Evolutionary conservation across 176 grass and related monocot species (phyloP), one percentile per base, ranked within the genome.

Genomic region (Rhynchospora tenuis): DNA sequence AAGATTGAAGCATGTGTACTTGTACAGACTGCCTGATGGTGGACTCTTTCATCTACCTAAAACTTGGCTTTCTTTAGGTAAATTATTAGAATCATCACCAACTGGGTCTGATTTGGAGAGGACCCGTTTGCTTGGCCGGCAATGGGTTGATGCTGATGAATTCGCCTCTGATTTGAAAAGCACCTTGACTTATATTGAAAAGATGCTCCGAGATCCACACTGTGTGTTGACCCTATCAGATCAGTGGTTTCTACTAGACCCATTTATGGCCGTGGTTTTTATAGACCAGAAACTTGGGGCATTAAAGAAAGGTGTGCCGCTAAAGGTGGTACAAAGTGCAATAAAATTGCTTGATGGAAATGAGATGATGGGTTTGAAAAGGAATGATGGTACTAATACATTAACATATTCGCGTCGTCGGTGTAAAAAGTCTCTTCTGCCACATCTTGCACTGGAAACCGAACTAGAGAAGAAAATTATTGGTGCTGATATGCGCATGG

Each of bases 161-260:
- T 98, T 98, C 84, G 15, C 70, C 60, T 86, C 48, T 89, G 95
- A 98, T 78, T 81, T 98, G 81, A 84, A 85, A 79, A 87, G 28
- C 42, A 91, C 89, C 59, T 81, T 98, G 71, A 63, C 72, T 20
- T 91, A 87, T 60, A 44, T 98, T 51, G 92, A 89, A 20, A 85
- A 91, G 42, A 83, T 83, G 64, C 84, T 88, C 29, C 47, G 56
- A 23, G 68, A 64, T 57, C 70, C 72, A 64, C 68, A 89, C 61
- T 78, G 47, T 73, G 80, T 82, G 64, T 83, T 94, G 62, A 85
- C 92, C 27, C 89, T 93, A 79, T 89, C 91, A 62, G 83, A 90
- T 62, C 89, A 90, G 44, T 98, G 95, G 95, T 81, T 93, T 69
- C 86, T 98, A 81, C 84, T 98, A 55, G 95, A 98, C 83, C 95